Evolutionary conservation across 2,329 filamentous ascomycete species (phyloP).

Genomic region (Rhinocladiella similis): DNA sequence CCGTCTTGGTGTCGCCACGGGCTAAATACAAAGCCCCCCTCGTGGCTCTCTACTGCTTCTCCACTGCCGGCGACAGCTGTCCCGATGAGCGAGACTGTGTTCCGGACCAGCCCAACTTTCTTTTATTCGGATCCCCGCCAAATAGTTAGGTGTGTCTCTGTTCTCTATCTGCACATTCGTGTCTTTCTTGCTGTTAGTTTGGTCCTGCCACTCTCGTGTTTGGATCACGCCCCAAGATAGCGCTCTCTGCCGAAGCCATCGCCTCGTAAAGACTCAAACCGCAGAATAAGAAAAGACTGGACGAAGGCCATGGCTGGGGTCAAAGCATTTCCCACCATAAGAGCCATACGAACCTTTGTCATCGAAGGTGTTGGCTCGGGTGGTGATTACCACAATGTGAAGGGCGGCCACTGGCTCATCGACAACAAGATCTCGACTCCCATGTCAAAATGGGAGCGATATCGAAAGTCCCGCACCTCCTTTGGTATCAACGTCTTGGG

Average conservation of each 20-base stretch:
- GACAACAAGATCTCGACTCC: conserved; percentile 91
- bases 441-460: conserved; percentile 85
- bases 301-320: conserved; percentile 17
- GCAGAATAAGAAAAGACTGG: background rate
- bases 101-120: background rate
- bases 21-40: background rate
- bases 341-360: conserved; percentile 47
- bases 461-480: conserved; percentile 81
- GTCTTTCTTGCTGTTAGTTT: background rate
- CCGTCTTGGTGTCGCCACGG: too few relatives aligned
- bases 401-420: conserved; percentile 71
- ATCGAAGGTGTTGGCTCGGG: conserved; percentile 49
- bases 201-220: background rate
- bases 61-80: conserved; percentile 18
- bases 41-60: conserved; percentile 6
- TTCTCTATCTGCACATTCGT: background rate
- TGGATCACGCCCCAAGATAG: background rate
- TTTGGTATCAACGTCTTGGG: conserved; percentile 96
- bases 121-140: background rate
- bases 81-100: conserved; percentile 15
- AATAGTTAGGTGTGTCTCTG: background rate
- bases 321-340: conserved; percentile 44
- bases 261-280: background rate
- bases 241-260: background rate
- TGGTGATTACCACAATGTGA: conserved; percentile 77